phyloP scores from a whole-genome alignment of 1,284 basidiomycete species.

The Sporisorium graminicola region DNA sequence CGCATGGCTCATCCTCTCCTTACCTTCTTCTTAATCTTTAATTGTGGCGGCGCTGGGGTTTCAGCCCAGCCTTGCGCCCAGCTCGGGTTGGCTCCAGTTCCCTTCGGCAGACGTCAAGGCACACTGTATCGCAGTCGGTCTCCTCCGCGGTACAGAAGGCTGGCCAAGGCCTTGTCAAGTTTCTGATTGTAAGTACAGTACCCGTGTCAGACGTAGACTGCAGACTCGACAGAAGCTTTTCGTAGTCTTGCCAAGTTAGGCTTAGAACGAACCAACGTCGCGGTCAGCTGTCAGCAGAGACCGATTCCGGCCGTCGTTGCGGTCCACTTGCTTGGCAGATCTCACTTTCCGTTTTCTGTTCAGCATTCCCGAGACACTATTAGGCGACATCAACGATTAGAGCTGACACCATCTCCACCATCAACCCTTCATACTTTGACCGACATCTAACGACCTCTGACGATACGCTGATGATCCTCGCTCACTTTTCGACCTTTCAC shows the following conservation, averaged over 20 bases:
- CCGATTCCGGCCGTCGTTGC: not conserved
- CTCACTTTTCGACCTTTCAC: not conserved
- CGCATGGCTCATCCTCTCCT: slow-evolving; percentile 36
- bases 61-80: slow-evolving; percentile 18
- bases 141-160: not conserved
- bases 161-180: not conserved
- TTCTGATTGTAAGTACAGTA: not conserved
- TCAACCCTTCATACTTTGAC: not conserved
- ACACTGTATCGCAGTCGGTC: not conserved
- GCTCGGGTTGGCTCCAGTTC: not conserved
- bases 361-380: not conserved
- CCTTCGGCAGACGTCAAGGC: not conserved
- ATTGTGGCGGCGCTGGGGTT: not conserved
- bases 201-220: not conserved
- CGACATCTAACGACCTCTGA: not conserved
- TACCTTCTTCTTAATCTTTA: not conserved
- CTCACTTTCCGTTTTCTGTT: not conserved
- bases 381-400: not conserved
- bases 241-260: not conserved
- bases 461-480: not conserved
- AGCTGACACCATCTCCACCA: slow-evolving; percentile 6
- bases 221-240: not conserved
- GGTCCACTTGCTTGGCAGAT: not conserved
- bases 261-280: not conserved
- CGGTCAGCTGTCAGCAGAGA: not conserved